Evolutionary conservation across 2,329 filamentous ascomycete species (phyloP), one percentile per base, ranked within the genome.

Genomic region (Colletotrichum incanum): DNA sequence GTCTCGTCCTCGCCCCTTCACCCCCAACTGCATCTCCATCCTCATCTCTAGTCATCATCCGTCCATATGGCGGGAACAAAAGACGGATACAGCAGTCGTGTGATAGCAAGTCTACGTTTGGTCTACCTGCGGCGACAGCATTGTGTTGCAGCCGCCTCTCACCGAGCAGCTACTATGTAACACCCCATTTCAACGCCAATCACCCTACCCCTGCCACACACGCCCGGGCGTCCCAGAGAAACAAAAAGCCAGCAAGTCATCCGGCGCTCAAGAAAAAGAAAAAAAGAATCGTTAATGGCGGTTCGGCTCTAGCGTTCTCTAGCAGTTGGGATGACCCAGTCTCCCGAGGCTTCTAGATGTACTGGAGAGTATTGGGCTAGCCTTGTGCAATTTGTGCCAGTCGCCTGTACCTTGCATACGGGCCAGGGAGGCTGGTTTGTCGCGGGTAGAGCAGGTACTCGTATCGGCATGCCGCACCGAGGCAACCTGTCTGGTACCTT

Each of bases 311-410:
- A 62, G 67, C 67, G 66, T 34, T 49, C 39, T 61, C 43, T 56
- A 16, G 28, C 18, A 49, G 64, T 39, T 71, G 49, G 67, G 71
- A 66, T 73, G 71, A 47, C 67, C 67, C 71, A 56, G 67, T 66
- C 61, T 72, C 54, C 37, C 58, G n/a, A 58, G 68, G 64, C 58
- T 71, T 71, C 68, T 63, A 55, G 45, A 71, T 70, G 71, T 73
- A 66, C 39, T 49, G 16, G 47, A 43, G 55, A 56, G 61, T 58
- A 73, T 41, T 66, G 23, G 67, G 41, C 67, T 71, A 61, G 67
- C 71, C 71, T 71, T 70, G 67, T 71, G 61, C 66, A 71, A 71
- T 73, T 73, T 71, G 45, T 70, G 67, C 34, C 71, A 47, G 49
- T 56, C 34, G 66, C 67, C 67, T 71, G 71, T 71, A 71, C 71